A percentile compares a stretch with the other conserved stretches of the same genome.
Evolutionary conservation across 371 early-diverging fungal species (phyloP).

Genomic region (Saksenaea oblongispora): DNA sequence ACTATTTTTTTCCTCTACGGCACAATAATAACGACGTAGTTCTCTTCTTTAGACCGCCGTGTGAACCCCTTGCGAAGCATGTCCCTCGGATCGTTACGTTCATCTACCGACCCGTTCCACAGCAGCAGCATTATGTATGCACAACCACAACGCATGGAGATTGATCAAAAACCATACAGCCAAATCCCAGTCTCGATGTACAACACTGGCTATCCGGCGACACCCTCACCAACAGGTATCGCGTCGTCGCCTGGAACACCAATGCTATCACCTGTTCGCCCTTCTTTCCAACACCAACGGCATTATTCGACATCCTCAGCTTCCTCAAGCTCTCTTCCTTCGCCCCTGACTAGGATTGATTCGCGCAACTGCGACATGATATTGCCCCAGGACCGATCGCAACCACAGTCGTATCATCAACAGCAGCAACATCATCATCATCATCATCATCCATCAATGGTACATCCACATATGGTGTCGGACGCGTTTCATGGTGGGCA

Average conservation of each 20-base stretch:
- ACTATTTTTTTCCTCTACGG: neutral
- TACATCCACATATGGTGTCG: neutral
- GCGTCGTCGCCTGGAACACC: constrained; percentile 43
- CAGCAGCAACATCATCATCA: constrained; percentile 7
- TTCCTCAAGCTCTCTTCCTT: constrained; percentile 10
- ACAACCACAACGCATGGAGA: constrained; percentile 25
- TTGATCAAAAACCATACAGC: constrained; percentile 18
- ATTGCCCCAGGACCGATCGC: neutral
- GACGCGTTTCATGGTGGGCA: neutral
- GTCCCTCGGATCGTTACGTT: constrained; percentile 43
- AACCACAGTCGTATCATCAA: constrained; percentile 8
- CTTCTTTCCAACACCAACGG: constrained; percentile 24
- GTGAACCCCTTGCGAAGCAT: constrained; percentile 39
- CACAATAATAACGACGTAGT: neutral
- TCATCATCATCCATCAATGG: constrained; percentile 8
- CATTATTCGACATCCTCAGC: constrained; percentile 24
- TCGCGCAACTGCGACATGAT: constrained; percentile 5
- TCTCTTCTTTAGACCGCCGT: constrained; percentile 11
- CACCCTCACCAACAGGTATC: constrained; percentile 40
- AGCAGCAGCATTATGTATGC: constrained; percentile 18
- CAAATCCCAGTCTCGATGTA: constrained; percentile 7
- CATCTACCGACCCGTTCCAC: constrained; percentile 12
- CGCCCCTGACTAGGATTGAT: neutral
- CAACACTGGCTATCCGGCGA: constrained; percentile 28
- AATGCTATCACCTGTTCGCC: constrained; percentile 42